Conservation (phyloP, 139 green algal species). For the Pleodorina starrii region DNA sequence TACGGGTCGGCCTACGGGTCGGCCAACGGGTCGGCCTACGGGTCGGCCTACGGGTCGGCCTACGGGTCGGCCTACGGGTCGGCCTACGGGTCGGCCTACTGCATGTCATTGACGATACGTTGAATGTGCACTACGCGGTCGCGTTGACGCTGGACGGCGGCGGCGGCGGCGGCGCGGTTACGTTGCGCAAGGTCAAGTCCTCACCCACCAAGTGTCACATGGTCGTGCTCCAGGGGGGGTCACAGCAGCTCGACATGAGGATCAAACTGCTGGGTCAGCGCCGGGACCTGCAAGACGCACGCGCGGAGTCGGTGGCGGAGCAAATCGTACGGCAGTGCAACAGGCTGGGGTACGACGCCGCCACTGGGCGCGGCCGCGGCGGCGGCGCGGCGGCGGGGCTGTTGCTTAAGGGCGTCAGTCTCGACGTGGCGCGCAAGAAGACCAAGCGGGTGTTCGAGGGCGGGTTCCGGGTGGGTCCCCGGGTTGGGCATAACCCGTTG, state of each 20-base stretch:
- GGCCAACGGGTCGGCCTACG: too few relatives aligned
- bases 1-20: too few relatives aligned
- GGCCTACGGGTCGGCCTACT: too few relatives aligned
- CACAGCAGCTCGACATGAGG: neutral
- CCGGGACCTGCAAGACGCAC: neutral
- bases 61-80: too few relatives aligned
- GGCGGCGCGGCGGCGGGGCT: neutral
- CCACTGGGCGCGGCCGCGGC: too few relatives aligned
- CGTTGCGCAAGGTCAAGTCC: neutral
- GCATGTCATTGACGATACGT: neutral
- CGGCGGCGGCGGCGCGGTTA: neutral
- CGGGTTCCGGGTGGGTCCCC: too few relatives aligned
- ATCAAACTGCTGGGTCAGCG: neutral
- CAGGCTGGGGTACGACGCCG: neutral
- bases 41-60: too few relatives aligned
- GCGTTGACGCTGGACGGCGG: neutral
- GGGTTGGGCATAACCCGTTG: too few relatives aligned
- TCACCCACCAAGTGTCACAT: neutral
- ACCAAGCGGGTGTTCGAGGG: slow-evolving; percentile 2
- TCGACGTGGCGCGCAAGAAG: neutral
- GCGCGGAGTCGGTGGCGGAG: neutral
- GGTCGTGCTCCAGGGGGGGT: neutral
- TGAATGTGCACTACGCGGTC: slow-evolving; percentile 16
- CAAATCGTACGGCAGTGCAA: neutral
- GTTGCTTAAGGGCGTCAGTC: neutral